Base-by-base conservation (phyloP, 1,284 basidiomycete genomes). In the Apiotrichum gracile region DNA sequence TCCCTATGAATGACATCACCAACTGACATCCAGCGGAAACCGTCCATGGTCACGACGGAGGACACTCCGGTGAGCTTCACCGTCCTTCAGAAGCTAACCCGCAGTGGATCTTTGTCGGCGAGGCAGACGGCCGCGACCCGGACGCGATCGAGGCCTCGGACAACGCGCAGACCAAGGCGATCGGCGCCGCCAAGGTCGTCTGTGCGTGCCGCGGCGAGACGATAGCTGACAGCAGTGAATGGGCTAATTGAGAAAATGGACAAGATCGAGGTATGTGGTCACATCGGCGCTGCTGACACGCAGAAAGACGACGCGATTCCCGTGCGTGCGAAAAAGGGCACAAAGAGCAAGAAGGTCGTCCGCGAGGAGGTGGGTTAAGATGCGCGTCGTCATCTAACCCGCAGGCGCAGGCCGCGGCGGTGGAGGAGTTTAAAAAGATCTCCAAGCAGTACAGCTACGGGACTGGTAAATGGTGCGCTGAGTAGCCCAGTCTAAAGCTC, bases 401-500 rank as follows among this genome's bases (percentile, higher is more conserved):
- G 1, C 26, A 62, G 58, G 62, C 60, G 6, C 51, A 57, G 24
- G 60, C 57, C 0, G 51, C 52, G 2, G 57, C 61, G 1, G 57
- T 46, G 1, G 45, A 48, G 13, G 38, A 51, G 10, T 46, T 72
- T 26, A 66, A 66, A 52, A 51, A 49, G 25, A 38, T 68, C 8
- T 61, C 63, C 0, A 22, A 51, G 8, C 49, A 57, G 17, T 52
- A 49, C 4, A 46, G 54, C 3, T 67, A 52, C 49, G 65, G 62
- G 7, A 12, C 13, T 14, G 68, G 68, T 7, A 70, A 72, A 52
- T 70, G 68, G 67, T 64, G n/a, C n/a, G n/a, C n/a, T n/a, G 41
- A 33, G 68, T 53, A 27, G 6, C n/a, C n/a, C n/a, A n/a, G n/a
- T n/a, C n/a, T n/a, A n/a, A n/a, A n/a, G n/a, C n/a, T n/a, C n/a